Evolutionary conservation across 208 protist species (phyloP), one percentile per base, ranked within the genome.

Genomic region (Crithidia sp.): DNA sequence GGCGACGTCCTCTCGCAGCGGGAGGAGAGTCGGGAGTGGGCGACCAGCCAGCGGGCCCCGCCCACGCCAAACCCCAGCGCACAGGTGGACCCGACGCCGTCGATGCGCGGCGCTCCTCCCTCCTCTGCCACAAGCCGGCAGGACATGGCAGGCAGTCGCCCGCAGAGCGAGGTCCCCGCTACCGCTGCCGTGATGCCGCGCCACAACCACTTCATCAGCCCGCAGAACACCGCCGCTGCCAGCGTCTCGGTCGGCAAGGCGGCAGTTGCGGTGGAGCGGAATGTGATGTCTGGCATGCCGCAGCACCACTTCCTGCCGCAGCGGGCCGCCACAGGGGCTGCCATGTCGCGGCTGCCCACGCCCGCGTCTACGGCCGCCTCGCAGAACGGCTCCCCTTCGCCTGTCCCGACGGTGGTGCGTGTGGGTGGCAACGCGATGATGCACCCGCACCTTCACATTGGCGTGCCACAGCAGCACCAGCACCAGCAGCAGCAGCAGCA

Each of bases 391-490:
- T 28, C 40, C 6, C 45, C 68, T 5, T 16, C 39, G 13, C 68
- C 57, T 3, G 58, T 60, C 13, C 57, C 67, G 8, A 56, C 64
- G 2, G 56, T 57, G 58, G 58, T 64, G 58, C 67, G 55, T 5
- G 36, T 16, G 3, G 14, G 36, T 40, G 52, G 47, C 37, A 62
- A 36, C 28, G n/a, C 5, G 4, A 64, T 64, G 67, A 41, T 57
- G 58, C 55, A 72, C 67, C 4, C 44, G 7, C 54, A 54, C 55
- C 2, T 55, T 5, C 57, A 58, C 19, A 10, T 56, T 17, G 41
- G 69, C 60, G 52, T 84, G 63, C 61, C 62, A 43, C 75, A 78
- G 64, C 63, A 68, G 50, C 47, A 17, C 50, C 80, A 79, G 56
- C 83, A 82, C 14, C 62, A 67, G 49, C 45, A 57, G 40, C 64